Evolutionary conservation across 2,329 filamentous ascomycete species (phyloP).

Genomic region (Ophiostoma ips): DNA sequence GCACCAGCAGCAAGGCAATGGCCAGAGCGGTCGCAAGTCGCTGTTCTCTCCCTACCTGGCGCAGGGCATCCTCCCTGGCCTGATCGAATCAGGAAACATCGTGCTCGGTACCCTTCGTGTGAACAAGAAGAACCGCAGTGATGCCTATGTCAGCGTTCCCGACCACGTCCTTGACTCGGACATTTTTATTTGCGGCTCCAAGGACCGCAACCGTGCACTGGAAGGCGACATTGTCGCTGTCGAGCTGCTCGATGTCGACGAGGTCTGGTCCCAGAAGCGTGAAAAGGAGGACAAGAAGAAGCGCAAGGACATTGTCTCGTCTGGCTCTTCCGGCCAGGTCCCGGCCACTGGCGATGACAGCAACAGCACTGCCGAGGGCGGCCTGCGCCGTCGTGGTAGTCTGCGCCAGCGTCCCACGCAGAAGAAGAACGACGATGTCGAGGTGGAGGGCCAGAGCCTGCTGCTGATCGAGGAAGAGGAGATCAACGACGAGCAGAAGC

Average conservation of each 20-base stretch:
- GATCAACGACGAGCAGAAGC: conserved; percentile 96
- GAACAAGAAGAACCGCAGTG: conserved; percentile 99
- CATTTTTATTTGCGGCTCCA: conserved; percentile 99
- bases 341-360: conserved; percentile 41
- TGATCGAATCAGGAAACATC: conserved; percentile 82
- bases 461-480: conserved; percentile 96
- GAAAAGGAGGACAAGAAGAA: conserved; percentile 99
- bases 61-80: conserved; percentile 80
- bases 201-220: conserved; percentile 91
- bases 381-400: conserved; percentile 84
- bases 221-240: conserved; percentile 93
- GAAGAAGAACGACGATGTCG: conserved; percentile 99
- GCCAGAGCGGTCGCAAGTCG: conserved; percentile 58
- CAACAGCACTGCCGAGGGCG: conserved; percentile 55
- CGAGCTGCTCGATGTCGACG: conserved; percentile 92
- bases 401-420: conserved; percentile 92
- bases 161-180: conserved; percentile 84
- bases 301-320: conserved; percentile 89
- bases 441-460: conserved; percentile 94
- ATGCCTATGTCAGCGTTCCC: conserved; percentile 90
- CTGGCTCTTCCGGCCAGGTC: conserved; percentile 59
- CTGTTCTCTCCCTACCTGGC: conserved; percentile 96
- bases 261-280: conserved; percentile 96
- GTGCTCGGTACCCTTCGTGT: conserved; percentile 94
- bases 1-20: conserved; percentile 43